A percentile compares a stretch with the other conserved stretches of the same genome.
These are phyloP conservation scores for Fraxinus baroniana DNA, from an alignment of 305 asterid genomes.

Conservation along the genomic window DNA sequence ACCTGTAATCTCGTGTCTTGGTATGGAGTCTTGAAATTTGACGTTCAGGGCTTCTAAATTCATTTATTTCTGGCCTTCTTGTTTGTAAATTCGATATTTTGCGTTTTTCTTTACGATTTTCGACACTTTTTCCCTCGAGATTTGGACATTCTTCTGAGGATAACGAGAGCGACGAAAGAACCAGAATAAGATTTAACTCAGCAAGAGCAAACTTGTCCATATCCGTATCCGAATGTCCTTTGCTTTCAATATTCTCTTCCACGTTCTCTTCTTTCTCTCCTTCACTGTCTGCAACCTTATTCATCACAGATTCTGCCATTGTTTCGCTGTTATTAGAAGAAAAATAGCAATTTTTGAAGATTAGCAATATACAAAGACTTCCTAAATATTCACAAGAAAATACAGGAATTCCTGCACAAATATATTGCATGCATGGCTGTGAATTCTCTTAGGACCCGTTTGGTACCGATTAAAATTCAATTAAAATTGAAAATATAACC, in stretches of 20 bases:
- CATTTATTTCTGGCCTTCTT: conserved; percentile 24
- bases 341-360: background rate
- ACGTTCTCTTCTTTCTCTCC: conserved; percentile 12
- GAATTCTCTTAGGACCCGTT: background rate
- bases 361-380: background rate
- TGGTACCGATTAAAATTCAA: too few species aligned
- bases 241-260: conserved; percentile 4
- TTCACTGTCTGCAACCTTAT: background rate
- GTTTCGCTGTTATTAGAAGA: background rate
- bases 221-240: background rate
- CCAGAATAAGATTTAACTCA: conserved; percentile 43
- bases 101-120: conserved; percentile 9
- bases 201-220: conserved; percentile 13
- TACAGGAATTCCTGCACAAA: background rate
- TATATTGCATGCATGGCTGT: background rate
- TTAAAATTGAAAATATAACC: too few species aligned
- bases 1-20: conserved; percentile 53
- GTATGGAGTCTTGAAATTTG: conserved; percentile 31
- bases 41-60: conserved; percentile 27
- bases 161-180: conserved; percentile 41
- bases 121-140: conserved; percentile 16
- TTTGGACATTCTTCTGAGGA: conserved; percentile 30
- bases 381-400: background rate
- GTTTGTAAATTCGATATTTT: conserved; percentile 5
- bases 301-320: conserved; percentile 33